phyloP scores from a whole-genome alignment of 306 rosid species.

The Inga leiocalycina region DNA sequence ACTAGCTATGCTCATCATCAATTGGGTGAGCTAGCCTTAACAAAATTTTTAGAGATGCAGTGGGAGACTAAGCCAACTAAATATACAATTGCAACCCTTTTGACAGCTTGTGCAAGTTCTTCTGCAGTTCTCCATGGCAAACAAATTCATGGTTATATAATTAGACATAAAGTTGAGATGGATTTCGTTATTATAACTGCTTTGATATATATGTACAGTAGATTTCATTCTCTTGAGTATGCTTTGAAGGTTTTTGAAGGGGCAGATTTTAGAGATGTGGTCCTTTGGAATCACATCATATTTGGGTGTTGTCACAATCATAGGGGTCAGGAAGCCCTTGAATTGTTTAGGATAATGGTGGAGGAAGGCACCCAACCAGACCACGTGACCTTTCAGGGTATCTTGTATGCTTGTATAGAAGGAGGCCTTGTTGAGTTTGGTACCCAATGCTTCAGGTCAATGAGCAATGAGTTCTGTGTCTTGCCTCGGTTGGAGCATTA shows the following conservation, averaged over 20 bases:
- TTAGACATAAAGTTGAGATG: slow-evolving; percentile 56
- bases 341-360: slow-evolving; percentile 49
- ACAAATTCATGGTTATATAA: slow-evolving; percentile 75
- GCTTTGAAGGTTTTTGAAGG: slow-evolving; percentile 62
- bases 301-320: slow-evolving; percentile 68
- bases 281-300: slow-evolving; percentile 68
- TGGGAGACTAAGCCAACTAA: slow-evolving; percentile 9
- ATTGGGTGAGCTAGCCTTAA: neutral
- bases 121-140: slow-evolving; percentile 56
- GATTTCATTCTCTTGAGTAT: slow-evolving; percentile 53
- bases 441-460: slow-evolving; percentile 52
- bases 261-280: slow-evolving; percentile 49
- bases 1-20: slow-evolving; percentile 4
- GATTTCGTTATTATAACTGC: slow-evolving; percentile 57
- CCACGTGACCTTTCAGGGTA: slow-evolving; percentile 67
- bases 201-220: slow-evolving; percentile 67
- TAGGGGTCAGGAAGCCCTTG: slow-evolving; percentile 48
- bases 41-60: neutral
- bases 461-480: slow-evolving; percentile 54
- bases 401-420: slow-evolving; percentile 62
- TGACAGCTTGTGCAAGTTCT: slow-evolving; percentile 70
- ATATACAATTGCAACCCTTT: slow-evolving; percentile 59
- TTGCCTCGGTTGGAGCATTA: slow-evolving; percentile 69
- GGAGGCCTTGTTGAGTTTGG: slow-evolving; percentile 67
- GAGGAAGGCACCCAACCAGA: slow-evolving; percentile 66